Evolutionary conservation across 306 rosid species (phyloP), one percentile per base, ranked within the genome.

Genomic region (Malus orientalis): DNA sequence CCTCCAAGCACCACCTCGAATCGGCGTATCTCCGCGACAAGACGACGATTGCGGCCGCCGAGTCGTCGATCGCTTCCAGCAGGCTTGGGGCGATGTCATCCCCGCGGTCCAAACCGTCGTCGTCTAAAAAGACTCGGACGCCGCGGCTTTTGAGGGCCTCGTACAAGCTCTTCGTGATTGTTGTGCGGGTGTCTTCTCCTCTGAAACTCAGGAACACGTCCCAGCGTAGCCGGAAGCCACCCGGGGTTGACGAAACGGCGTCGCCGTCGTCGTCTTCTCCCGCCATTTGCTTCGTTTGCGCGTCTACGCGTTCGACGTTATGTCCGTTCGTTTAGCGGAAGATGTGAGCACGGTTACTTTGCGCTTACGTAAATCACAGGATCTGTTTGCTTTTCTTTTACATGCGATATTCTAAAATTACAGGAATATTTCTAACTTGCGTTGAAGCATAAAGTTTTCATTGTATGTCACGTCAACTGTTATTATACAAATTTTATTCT

Each of bases 181-280:
- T 15, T 7, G 44, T 1, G 27, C 90, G 81, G 20, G 87, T 79
- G 83, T 86, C 89, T 25, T 73, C 29, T 4, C 91, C 91, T 62
- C 88, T 75, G 82, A 85, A 89, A 81, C 89, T 89, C 12, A 89
- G 69, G 77, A 89, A 89, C 58, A 87, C 88, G 66, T 89, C 88
- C 89, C 89, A 87, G 2, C 82, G 78, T 18, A 81, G 90, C 86
- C 93, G 74, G 86, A 81, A 86, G 20, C 67, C 74, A 9, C 47
- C 86, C 19, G 76, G 33, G 40, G 80, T 20, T 2, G 87, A 8
- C 4, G 74, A 62, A 3, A 8, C 7, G 64, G 61, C 38, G 76
- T 47, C 67, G 45, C 29, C 76, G 60, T 71, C 71, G 29, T 59
- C 32, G 32, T 22, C 29, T 11, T 65, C 47, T 42, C n/a, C 38